Evolutionary conservation across 2,329 filamentous ascomycete genomes (phyloP), one percentile per base, ranked within the genome.

Genomic region (Fusarium brachygibbosum): DNA sequence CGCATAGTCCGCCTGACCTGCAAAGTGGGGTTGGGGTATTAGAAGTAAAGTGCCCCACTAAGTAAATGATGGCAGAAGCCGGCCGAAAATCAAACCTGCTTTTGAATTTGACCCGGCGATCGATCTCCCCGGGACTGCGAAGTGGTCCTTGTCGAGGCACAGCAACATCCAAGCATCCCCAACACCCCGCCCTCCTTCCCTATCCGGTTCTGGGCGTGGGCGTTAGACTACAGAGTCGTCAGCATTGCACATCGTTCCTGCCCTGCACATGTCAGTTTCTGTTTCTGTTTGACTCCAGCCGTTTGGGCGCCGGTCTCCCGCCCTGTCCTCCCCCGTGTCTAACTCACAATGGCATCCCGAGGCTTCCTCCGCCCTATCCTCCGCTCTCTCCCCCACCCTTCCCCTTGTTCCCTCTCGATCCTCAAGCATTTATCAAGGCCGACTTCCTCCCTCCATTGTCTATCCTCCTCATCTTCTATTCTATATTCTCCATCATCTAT

Each of bases 1-100:
- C 71, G 71, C 69, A 74, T 67, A 25, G 52, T 55, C 69, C 68
- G 59, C 60, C 70, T 74, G 72, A 74, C 72, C 72, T 71, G 63
- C 66, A 69, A 66, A 68, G 73, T 74, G 72, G 72, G 69, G 72
- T 60, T 73, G 63, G 62, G 71, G 62, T 67, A 70, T 67, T 59
- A 50, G 41, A 58, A 62, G 46, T 41, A 55, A 31, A 42, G 48
- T 35, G 29, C 51, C 38, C 67, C 67, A 63, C 66, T 69, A 37
- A 29, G 11, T 8, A 29, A 57, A 58, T 51, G 45, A 58, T 67
- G 59, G 60, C 58, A 68, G 60, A 66, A 71, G 60, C 68, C 60
- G 63, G 54, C 63, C 61, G 52, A 68, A 65, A 65, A 67, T 56
- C 58, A 69, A 69, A 61, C 59, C 57, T 65, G 66, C 49, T 61